phyloP scores from a whole-genome alignment of 805 yeast species.

The Candida insectorum region DNA sequence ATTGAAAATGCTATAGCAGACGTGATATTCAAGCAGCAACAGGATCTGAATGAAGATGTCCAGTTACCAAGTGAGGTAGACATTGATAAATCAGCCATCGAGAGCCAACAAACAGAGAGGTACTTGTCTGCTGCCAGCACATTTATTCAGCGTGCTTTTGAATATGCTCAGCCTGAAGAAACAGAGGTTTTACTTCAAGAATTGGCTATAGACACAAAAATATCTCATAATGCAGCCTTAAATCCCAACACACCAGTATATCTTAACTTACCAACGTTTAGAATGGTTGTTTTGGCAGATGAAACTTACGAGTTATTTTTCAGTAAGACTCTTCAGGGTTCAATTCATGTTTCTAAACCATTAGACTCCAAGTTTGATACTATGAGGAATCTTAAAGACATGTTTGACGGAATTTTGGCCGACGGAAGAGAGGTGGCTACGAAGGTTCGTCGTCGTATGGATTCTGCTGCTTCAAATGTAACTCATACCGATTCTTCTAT shows the following conservation, averaged over 20 bases:
- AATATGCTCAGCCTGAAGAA: slow-evolving; percentile 76
- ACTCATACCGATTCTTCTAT: slow-evolving; percentile 11
- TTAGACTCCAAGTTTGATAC: slow-evolving; percentile 44
- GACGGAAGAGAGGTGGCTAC: slow-evolving; percentile 92
- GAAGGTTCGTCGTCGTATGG: slow-evolving; percentile 85
- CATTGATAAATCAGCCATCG: slow-evolving; percentile 61
- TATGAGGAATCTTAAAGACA: slow-evolving; percentile 67
- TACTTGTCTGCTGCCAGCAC: slow-evolving; percentile 84
- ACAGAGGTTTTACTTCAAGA: slow-evolving; percentile 34
- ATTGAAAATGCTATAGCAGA: slow-evolving; percentile 70
- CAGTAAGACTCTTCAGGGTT: slow-evolving; percentile 59
- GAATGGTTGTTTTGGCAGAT: slow-evolving; percentile 93
- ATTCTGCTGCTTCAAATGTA: slow-evolving; percentile 51
- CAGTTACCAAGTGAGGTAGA: slow-evolving; percentile 56
- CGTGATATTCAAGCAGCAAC: slow-evolving; percentile 44
- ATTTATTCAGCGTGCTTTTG: slow-evolving; percentile 84
- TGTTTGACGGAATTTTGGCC: slow-evolving; percentile 87
- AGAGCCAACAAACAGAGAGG: slow-evolving; percentile 66
- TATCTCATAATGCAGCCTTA: slow-evolving; percentile 73
- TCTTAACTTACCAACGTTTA: slow-evolving; percentile 79
- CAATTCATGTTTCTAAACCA: slow-evolving; percentile 63
- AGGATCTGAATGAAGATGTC: slow-evolving; percentile 18
- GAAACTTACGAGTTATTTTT: slow-evolving; percentile 89
- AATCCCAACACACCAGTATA: slow-evolving; percentile 76
- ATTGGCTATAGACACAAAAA: slow-evolving; percentile 28